Conservation (phyloP, 2,329 filamentous ascomycete species). For the Thielaviopsis punctulata region DNA sequence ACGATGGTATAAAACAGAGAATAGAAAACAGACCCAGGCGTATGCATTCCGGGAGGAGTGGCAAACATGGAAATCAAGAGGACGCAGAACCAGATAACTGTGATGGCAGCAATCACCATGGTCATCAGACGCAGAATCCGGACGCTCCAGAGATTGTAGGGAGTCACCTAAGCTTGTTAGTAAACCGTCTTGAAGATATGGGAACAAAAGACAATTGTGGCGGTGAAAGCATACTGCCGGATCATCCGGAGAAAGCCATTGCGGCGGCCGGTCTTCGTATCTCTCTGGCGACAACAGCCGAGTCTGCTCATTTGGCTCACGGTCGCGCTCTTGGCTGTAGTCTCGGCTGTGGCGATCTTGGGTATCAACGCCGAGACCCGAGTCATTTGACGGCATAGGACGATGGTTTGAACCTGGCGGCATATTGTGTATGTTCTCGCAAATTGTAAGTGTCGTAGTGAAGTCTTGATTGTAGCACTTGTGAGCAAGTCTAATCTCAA, state of each 20-base stretch:
- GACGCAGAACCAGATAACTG: conserved; percentile 83
- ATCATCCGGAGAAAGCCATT: conserved; percentile 23
- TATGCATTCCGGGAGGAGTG: conserved; percentile 72
- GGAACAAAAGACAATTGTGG: neutral
- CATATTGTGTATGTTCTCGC: neutral
- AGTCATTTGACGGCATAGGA: neutral
- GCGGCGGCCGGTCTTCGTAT: conserved; percentile 20
- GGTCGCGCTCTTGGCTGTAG: neutral
- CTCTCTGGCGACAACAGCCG: conserved; percentile 53
- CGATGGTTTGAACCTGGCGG: conserved; percentile 1
- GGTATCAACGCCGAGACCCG: conserved; percentile 8
- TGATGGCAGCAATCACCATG: conserved; percentile 54
- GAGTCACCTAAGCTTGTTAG: conserved; percentile 39
- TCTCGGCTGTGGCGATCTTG: conserved; percentile 16
- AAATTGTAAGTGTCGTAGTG: neutral
- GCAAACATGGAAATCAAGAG: conserved; percentile 82
- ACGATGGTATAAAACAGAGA: conserved; percentile 71
- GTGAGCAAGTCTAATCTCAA: neutral
- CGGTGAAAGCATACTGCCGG: conserved; percentile 22
- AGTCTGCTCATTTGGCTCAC: conserved; percentile 34
- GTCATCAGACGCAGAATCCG: conserved; percentile 65
- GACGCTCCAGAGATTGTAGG: conserved; percentile 89
- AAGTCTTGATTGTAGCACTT: too few relatives aligned
- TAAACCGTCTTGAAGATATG: conserved; percentile 14
- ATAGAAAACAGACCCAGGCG: conserved; percentile 82